Base-by-base conservation (phyloP, 2,329 filamentous ascomycete species). In the Conoideocrella luteorostrata region DNA sequence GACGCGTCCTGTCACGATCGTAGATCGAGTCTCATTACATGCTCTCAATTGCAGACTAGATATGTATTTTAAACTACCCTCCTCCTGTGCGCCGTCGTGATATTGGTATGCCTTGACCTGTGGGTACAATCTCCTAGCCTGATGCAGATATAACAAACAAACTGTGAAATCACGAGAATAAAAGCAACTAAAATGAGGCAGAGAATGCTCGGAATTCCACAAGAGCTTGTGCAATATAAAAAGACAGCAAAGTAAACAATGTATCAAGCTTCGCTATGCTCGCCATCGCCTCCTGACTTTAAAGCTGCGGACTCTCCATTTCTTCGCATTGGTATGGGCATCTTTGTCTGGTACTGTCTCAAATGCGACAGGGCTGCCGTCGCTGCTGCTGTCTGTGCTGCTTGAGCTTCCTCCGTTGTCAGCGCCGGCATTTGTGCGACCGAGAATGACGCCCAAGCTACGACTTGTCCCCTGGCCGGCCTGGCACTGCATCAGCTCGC, bases 401-500 rank as follows among this genome's bases (percentile, higher is more conserved):
- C 42, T 46, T 11, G 44, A 41, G 34, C 47, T 49, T 7, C 24
- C 39, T 5, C 44, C 44, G 17, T 35, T 36, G 11, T 29, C 41
- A n/a, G 15, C 7, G 18, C 35, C 24, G 15, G 32, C 34, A 13
- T 26, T 43, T 24, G 35, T 49, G 5, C 51, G 43, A 5, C 50
- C 50, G 7, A 54, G 41, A 4, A 54, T 47, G 6, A 51, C 44
- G 17, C 49, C 49, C 7, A 54, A 43, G 12, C 49, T 49, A 1
- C 49, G 45, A 10, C 50, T 52, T 11, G 52, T 54, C 2, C 52
- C 52, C 43, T 52, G 52, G 17, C 52, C 51, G 11, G 49, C 43
- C 18, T 52, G 43, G 29, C 26, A 37, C 42, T 48, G 50, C 52
- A 55, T 54, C 42, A 56, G 41, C 35, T 56, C 56, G 29, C 51